Conservation (phyloP, 169 alveolate species). For the Plasmodium cynomolgi region DNA sequence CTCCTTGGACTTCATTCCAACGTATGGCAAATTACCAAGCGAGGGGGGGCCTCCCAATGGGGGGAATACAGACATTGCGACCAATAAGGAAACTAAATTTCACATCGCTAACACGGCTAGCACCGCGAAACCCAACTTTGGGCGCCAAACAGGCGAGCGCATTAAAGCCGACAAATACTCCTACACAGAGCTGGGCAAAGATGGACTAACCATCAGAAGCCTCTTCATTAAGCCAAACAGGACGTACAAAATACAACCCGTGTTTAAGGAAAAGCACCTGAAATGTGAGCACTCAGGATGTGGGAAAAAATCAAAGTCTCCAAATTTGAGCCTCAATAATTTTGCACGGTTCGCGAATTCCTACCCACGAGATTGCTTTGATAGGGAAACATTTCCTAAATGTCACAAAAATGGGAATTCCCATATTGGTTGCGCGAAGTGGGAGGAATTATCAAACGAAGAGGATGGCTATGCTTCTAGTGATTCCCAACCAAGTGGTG, state of each 20-base stretch:
- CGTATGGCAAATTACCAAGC: background rate
- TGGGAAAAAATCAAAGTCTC: background rate
- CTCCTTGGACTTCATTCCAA: background rate
- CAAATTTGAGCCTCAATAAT: background rate
- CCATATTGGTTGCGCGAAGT: background rate
- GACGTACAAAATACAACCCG: constrained; percentile 28
- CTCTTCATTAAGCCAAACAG: constrained; percentile 36
- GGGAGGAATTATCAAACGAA: background rate
- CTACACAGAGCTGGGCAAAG: constrained; percentile 24
- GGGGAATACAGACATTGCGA: background rate
- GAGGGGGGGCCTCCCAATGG: background rate
- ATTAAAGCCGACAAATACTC: constrained; percentile 35
- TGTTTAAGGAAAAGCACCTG: constrained; percentile 21
- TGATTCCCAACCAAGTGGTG: background rate
- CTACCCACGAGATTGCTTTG: background rate
- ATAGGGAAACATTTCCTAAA: background rate
- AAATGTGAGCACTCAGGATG: background rate
- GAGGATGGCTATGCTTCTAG: background rate
- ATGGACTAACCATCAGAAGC: constrained; percentile 13
- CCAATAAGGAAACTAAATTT: background rate
- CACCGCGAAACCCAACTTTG: background rate
- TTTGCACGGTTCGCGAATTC: background rate
- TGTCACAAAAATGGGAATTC: background rate
- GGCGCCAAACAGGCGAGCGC: background rate
- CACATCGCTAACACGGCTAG: background rate